phyloP scores from a whole-genome alignment of 2,329 filamentous ascomycete genomes.

The Ophiostoma pallidulum region DNA sequence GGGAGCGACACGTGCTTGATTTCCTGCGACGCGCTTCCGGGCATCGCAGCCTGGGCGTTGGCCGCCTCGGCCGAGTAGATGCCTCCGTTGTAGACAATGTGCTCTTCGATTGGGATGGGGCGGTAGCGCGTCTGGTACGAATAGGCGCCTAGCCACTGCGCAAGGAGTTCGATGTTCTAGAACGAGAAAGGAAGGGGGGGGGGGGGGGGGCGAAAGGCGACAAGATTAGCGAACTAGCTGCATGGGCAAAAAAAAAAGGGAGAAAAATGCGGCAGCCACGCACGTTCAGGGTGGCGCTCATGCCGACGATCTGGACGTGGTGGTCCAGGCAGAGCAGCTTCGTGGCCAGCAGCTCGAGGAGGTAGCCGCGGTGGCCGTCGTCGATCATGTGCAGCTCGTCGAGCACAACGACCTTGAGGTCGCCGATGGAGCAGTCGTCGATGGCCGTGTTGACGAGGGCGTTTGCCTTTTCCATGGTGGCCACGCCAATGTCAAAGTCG shows the following conservation, averaged over 20 bases:
- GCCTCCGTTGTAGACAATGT: constrained; percentile 60
- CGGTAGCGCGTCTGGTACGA: constrained; percentile 65
- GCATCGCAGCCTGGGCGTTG: constrained; percentile 35
- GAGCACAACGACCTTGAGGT: constrained; percentile 57
- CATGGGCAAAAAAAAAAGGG: not conserved
- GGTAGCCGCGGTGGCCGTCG: constrained; percentile 64
- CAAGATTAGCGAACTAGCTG: not conserved
- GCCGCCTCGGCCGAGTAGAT: constrained; percentile 48
- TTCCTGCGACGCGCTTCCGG: not conserved
- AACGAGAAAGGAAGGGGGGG: too few species aligned
- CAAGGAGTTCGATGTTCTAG: constrained; percentile 61
- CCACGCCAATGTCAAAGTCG: constrained; percentile 69
- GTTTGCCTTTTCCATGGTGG: constrained; percentile 77
- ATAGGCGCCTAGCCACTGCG: constrained; percentile 60
- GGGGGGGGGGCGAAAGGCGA: too few species aligned
- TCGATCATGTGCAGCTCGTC: constrained; percentile 80
- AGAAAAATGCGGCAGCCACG: constrained; percentile 20
- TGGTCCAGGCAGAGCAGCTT: constrained; percentile 62
- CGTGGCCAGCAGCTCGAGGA: constrained; percentile 64
- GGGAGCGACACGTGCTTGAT: not conserved
- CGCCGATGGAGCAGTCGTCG: constrained; percentile 56
- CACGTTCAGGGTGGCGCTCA: constrained; percentile 71
- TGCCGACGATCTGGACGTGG: constrained; percentile 61
- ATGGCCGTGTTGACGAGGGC: constrained; percentile 64
- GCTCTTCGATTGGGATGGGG: constrained; percentile 66